Evolutionary conservation across 2,329 filamentous ascomycete genomes (phyloP), one percentile per base, ranked within the genome.

Genomic region (Ophiognomonia clavigignenti-juglandacearum): DNA sequence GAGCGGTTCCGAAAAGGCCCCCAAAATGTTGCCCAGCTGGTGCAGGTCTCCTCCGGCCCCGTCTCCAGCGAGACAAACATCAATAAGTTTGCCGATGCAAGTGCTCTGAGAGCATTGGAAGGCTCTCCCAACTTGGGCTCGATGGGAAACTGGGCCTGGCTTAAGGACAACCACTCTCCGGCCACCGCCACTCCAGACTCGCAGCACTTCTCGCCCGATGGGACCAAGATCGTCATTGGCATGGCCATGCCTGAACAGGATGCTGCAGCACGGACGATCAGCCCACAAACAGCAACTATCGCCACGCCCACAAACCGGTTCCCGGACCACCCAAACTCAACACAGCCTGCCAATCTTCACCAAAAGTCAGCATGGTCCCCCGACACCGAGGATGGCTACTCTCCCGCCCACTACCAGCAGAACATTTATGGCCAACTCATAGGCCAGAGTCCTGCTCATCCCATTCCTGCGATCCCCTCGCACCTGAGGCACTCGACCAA

Each of bases 211-310:
- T 87, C 85, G 13, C 85, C 85, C 0, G 78, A 76, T 48, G 81
- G 85, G 56, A 73, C 80, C n/a, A 82, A 82, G 1, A 89, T 89
- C 50, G 75, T 85, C 35, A 89, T 88, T 54, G 85, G 85, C 11
- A 80, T 89, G 42, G 75, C 78, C 13, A 68, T 88, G 38, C 78
- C 84, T 3, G 75, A 79, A 13, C 74, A 77, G 38, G 66, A 69
- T 27, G 53, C 69, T 23, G 64, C 58, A 55, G 66, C 62, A 34
- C 76, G 64, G 57, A 70, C 68, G 56, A 66, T 75, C 59, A 77
- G 72, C 47, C 75, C 76, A n/a, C 69, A 74, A 36, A 78, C 71
- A 3, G 69, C 71, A 14, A 61, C 66, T 8, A 58, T 70, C 22
- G 64, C 68, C 40, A 70, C 67, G 3, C 68, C 68, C 4, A 54